Conservation (phyloP, 1,139 yeast species). For the Pichia kudriavzevii region DNA sequence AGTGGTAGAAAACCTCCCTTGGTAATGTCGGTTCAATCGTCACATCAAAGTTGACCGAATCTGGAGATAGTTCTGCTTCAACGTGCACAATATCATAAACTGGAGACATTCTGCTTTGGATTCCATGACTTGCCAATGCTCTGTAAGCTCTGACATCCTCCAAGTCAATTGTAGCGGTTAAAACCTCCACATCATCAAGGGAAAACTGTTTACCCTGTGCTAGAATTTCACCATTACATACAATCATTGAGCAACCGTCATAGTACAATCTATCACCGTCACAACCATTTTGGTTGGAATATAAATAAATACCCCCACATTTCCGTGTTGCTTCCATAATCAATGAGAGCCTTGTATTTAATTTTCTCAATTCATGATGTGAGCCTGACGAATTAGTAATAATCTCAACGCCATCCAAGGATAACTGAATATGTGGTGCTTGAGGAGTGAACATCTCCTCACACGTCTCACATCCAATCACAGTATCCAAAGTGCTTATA, state of each 20-base stretch:
- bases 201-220: constrained; percentile 94
- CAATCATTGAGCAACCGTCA: constrained; percentile 94
- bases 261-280: constrained; percentile 96
- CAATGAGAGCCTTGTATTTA: constrained; percentile 74
- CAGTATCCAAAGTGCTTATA: constrained; percentile 73
- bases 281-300: constrained; percentile 94
- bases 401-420: constrained; percentile 93
- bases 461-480: constrained; percentile 93
- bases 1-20: constrained; percentile 51
- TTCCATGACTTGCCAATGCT: constrained; percentile 63
- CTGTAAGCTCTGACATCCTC: constrained; percentile 86
- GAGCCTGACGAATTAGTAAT: constrained; percentile 93
- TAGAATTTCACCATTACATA: constrained; percentile 81
- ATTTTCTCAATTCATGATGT: constrained; percentile 89
- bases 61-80: constrained; percentile 55
- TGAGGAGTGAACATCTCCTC: constrained; percentile 96
- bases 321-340: constrained; percentile 89
- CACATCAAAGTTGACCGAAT: constrained; percentile 51
- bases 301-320: constrained; percentile 92
- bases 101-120: constrained; percentile 58
- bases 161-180: constrained; percentile 86
- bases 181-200: constrained; percentile 82
- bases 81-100: constrained; percentile 56
- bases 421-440: constrained; percentile 87
- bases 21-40: constrained; percentile 52